Conservation (phyloP, 2,329 filamentous ascomycete species). For the Camptophora hylomeconis region DNA sequence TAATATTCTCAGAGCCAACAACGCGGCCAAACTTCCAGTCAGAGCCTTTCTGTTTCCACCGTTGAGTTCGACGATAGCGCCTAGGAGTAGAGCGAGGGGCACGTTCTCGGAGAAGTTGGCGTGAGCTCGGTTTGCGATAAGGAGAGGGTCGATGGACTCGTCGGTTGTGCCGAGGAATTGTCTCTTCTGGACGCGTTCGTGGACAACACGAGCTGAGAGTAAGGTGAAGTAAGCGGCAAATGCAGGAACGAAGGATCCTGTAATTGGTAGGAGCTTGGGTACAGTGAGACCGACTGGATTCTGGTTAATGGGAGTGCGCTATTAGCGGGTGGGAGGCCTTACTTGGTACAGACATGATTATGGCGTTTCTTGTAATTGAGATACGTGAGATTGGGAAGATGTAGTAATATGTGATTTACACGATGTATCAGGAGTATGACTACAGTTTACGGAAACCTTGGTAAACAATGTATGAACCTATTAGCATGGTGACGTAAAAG, state of each 20-base stretch:
- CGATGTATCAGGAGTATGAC: too few species aligned
- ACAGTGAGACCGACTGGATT: conserved; percentile 15
- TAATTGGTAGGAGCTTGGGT: conserved; percentile 19
- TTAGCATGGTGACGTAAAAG: too few species aligned
- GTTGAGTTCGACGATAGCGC: conserved; percentile 32
- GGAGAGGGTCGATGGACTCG: conserved; percentile 19
- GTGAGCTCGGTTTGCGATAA: conserved; percentile 25
- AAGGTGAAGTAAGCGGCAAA: conserved; percentile 30
- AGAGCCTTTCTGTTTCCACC: conserved; percentile 27
- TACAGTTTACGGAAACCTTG: too few species aligned
- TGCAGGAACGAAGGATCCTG: conserved; percentile 20
- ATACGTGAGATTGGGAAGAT: too few species aligned
- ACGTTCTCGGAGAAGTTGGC: conserved; percentile 33
- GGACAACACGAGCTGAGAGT: conserved; percentile 27
- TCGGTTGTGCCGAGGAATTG: conserved; percentile 18
- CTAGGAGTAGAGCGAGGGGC: conserved; percentile 26
- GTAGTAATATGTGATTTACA: too few species aligned
- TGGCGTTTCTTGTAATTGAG: neutral
- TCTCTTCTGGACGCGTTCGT: conserved; percentile 21
- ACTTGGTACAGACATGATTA: conserved; percentile 10
- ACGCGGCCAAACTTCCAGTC: conserved; percentile 24
- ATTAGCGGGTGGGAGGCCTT: neutral
- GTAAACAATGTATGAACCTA: too few species aligned
- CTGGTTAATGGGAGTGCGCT: neutral
- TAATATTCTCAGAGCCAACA: conserved; percentile 26